A percentile compares a stretch with the other conserved stretches of the same genome.
These are phyloP conservation scores for Ogataea haglerorum DNA, from an alignment of 805 yeast species.

Conservation along the genomic window DNA sequence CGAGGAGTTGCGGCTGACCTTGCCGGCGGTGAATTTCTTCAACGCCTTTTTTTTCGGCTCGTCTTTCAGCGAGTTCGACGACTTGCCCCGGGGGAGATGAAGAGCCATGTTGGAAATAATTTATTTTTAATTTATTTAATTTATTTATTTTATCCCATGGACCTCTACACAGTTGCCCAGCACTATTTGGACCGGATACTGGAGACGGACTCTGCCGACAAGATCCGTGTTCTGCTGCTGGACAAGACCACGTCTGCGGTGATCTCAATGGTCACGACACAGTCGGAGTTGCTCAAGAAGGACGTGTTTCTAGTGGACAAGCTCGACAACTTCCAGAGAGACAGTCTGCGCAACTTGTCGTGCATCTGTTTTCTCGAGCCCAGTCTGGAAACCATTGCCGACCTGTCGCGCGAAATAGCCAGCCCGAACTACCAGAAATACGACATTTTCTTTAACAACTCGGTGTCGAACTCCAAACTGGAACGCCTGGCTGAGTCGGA, in stretches of 20 bases:
- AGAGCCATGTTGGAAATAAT: constrained; percentile 13
- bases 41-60: constrained; percentile 28
- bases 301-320: constrained; percentile 83
- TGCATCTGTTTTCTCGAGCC: constrained; percentile 83
- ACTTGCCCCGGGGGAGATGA: constrained; percentile 24
- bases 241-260: constrained; percentile 79
- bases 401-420: constrained; percentile 61
- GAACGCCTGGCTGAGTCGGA: constrained; percentile 91
- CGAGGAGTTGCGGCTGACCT: constrained; percentile 32
- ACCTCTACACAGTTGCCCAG: constrained; percentile 45
- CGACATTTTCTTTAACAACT: constrained; percentile 74
- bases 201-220: constrained; percentile 15
- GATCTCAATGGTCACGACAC: constrained; percentile 86
- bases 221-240: constrained; percentile 59
- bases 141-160: constrained; percentile 32
- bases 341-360: constrained; percentile 71
- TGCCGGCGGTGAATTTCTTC: constrained; percentile 35
- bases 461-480: constrained; percentile 68
- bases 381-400: constrained; percentile 55
- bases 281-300: constrained; percentile 73
- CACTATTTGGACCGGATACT: constrained; percentile 40
- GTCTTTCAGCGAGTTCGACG: constrained; percentile 27
- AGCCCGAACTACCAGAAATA: constrained; percentile 79
- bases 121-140: constrained; percentile 1
- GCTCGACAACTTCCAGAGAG: constrained; percentile 55